A percentile compares a stretch with the other conserved stretches of the same genome.
Evolutionary conservation across 2,329 filamentous ascomycete genomes (phyloP).

Genomic region (Sporothrix inflata): DNA sequence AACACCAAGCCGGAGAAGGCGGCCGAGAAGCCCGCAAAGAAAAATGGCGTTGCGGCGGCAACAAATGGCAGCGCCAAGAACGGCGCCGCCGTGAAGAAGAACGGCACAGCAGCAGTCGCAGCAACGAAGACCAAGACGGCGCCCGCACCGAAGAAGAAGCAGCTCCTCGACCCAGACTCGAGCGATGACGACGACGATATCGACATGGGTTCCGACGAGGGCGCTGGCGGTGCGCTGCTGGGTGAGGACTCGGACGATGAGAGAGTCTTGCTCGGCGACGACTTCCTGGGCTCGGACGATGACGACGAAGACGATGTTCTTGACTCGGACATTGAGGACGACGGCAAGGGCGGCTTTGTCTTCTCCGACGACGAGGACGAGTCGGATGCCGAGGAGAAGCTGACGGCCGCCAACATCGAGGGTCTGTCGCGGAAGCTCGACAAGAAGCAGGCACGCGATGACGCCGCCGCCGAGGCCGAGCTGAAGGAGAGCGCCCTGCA

Average conservation of each 20-base stretch:
- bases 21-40: slow-evolving; percentile 40
- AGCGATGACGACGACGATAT: slow-evolving; percentile 47
- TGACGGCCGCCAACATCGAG: slow-evolving; percentile 95
- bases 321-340: slow-evolving; percentile 70
- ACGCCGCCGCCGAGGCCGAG: slow-evolving; percentile 81
- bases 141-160: slow-evolving; percentile 33
- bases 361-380: slow-evolving; percentile 97
- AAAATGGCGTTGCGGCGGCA: slow-evolving; percentile 38
- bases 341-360: slow-evolving; percentile 64
- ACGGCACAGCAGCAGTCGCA: neutral
- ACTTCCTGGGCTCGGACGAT: slow-evolving; percentile 64
- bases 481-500: slow-evolving; percentile 83
- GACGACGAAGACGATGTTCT: slow-evolving; percentile 62
- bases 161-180: slow-evolving; percentile 40
- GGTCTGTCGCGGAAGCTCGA: slow-evolving; percentile 87
- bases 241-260: slow-evolving; percentile 48
- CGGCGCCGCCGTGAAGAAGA: slow-evolving; percentile 38
- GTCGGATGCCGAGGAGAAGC: slow-evolving; percentile 82
- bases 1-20: slow-evolving; percentile 40
- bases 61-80: slow-evolving; percentile 34
- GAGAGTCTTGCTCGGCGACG: slow-evolving; percentile 31
- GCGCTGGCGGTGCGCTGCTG: slow-evolving; percentile 52
- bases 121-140: slow-evolving; percentile 38
- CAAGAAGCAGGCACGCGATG: slow-evolving; percentile 73
- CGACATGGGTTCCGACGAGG: slow-evolving; percentile 45